These are phyloP conservation scores for Quercus bicolor DNA, from an alignment of 306 rosid species.

Conservation along the genomic window DNA sequence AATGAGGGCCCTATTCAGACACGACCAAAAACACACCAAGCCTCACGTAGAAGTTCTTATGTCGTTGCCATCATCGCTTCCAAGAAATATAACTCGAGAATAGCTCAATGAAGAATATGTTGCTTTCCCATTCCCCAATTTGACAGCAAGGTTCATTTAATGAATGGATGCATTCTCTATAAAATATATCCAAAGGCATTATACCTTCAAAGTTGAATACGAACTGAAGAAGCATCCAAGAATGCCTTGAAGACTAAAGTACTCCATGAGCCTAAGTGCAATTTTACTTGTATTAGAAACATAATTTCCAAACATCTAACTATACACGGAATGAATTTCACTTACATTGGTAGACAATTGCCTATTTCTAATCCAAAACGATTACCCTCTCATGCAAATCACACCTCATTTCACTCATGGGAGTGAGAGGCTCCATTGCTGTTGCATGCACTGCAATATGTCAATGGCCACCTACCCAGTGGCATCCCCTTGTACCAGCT, in stretches of 20 bases:
- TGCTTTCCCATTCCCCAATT: background rate
- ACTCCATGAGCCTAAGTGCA: background rate
- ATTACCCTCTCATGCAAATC: no score
- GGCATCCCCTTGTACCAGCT: no score
- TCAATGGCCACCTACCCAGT: no score
- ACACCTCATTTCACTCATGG: no score
- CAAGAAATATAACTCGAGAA: background rate
- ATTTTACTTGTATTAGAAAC: background rate
- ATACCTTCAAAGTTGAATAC: background rate
- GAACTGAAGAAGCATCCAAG: background rate
- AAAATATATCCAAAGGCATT: background rate
- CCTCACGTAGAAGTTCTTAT: background rate
- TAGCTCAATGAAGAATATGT: background rate
- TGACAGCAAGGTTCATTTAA: background rate
- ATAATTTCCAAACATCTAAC: background rate
- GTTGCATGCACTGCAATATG: no score
- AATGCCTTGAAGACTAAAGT: background rate
- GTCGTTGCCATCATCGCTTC: background rate
- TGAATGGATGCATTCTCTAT: background rate
- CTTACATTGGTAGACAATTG: background rate
- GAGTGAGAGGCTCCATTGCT: no score
- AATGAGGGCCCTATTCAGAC: background rate
- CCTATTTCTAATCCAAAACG: background rate
- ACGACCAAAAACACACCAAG: background rate
- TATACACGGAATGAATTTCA: background rate